These are phyloP conservation scores for Coniochaeta ligniaria DNA, from an alignment of 2,329 filamentous ascomycete genomes.

Conservation along the genomic window DNA sequence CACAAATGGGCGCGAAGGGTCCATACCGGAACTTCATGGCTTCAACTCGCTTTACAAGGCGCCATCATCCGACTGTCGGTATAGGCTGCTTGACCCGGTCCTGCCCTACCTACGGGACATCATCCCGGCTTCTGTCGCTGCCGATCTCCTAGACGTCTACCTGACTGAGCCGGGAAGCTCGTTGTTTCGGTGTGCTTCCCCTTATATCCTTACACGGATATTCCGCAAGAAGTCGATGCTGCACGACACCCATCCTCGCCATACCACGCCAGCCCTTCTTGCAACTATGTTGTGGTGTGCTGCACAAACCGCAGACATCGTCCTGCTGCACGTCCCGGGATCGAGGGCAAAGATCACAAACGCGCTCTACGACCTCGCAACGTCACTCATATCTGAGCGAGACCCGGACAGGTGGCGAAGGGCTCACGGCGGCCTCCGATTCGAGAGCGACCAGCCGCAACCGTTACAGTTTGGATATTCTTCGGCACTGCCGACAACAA, in stretches of 20 bases:
- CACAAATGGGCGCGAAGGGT: not conserved
- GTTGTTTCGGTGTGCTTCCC: conserved; percentile 34
- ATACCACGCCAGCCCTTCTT: conserved; percentile 34
- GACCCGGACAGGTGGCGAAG: conserved; percentile 29
- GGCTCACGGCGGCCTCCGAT: conserved; percentile 24
- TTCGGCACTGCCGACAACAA: conserved; percentile 18
- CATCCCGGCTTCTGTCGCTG: conserved; percentile 32
- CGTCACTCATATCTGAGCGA: conserved; percentile 23
- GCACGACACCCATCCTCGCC: conserved; percentile 29
- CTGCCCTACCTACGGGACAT: conserved; percentile 29
- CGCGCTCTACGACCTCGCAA: conserved; percentile 27
- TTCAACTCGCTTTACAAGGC: conserved; percentile 9
- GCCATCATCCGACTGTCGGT: conserved; percentile 24
- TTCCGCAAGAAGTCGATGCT: conserved; percentile 36
- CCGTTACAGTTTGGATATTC: conserved; percentile 9
- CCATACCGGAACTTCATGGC: not conserved
- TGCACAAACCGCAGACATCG: conserved; percentile 38
- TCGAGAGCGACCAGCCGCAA: conserved; percentile 22
- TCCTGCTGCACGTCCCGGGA: conserved; percentile 30
- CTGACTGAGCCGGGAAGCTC: conserved; percentile 36
- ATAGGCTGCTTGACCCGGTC: conserved; percentile 31
- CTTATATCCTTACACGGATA: conserved; percentile 38
- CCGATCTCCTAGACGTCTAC: conserved; percentile 39
- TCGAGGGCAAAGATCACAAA: conserved; percentile 30
- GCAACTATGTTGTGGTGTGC: conserved; percentile 40